Conservation (phyloP, 129 eudicot species). For the Flaveria sonorensis region DNA sequence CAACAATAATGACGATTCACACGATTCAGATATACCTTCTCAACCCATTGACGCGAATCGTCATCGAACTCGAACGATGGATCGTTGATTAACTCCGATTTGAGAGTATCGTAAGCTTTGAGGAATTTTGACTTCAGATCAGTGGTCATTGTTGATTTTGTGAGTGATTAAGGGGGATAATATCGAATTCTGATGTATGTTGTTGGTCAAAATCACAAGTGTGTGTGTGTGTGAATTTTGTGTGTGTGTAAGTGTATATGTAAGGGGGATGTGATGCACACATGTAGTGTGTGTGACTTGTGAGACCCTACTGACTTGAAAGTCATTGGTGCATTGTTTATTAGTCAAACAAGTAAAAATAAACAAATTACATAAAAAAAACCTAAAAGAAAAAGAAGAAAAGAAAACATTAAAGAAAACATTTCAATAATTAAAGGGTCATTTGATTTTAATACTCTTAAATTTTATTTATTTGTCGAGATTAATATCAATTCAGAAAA, state of each 20-base stretch:
- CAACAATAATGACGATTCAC: neutral
- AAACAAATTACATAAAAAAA: no score
- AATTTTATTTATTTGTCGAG: no score
- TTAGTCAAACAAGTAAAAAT: no score
- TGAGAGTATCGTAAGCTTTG: constrained; percentile 60
- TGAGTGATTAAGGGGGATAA: constrained; percentile 9
- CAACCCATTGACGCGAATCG: constrained; percentile 84
- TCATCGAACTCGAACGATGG: constrained; percentile 78
- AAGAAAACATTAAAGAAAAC: no score
- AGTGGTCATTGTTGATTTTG: constrained; percentile 42
- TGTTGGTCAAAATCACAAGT: neutral
- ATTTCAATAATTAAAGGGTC: no score
- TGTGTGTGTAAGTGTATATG: neutral
- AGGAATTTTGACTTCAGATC: constrained; percentile 59
- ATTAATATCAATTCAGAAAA: no score
- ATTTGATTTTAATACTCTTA: no score
- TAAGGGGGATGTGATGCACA: neutral
- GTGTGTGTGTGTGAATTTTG: neutral
- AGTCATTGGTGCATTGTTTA: no score
- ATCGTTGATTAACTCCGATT: constrained; percentile 66
- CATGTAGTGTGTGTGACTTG: neutral
- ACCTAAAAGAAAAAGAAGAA: no score
- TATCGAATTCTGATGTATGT: constrained; percentile 5
- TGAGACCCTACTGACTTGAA: no score
- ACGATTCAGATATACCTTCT: constrained; percentile 48